These are phyloP conservation scores for Cenchrus americanus DNA, from an alignment of 176 grass and related monocot genomes.

Conservation along the genomic window DNA sequence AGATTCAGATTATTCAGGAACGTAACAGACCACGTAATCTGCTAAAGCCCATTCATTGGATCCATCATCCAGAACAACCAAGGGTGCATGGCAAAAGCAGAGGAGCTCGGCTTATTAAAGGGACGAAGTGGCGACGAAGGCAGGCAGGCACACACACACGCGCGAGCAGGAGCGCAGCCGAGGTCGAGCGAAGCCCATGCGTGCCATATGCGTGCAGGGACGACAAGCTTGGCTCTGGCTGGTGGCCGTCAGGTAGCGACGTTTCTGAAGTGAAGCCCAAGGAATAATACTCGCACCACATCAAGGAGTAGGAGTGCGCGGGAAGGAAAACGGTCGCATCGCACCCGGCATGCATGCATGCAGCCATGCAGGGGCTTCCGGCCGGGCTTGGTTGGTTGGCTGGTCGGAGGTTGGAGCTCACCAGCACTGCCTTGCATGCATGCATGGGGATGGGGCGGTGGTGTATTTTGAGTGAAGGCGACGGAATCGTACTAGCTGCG, in stretches of 20 bases:
- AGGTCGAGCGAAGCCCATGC: not conserved
- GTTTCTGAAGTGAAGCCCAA: not conserved
- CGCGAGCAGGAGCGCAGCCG: too few species aligned
- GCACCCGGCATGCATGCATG: not conserved
- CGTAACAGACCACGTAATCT: too few species aligned
- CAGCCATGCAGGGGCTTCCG: not conserved
- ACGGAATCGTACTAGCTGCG: not conserved
- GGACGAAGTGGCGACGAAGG: too few species aligned
- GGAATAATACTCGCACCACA: not conserved
- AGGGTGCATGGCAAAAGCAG: too few species aligned
- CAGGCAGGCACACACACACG: too few species aligned
- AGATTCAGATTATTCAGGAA: not conserved
- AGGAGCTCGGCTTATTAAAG: too few species aligned
- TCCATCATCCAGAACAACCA: too few species aligned
- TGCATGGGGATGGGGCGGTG: not conserved
- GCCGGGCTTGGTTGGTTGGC: not conserved
- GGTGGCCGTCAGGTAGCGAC: not conserved
- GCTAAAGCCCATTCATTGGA: too few species aligned
- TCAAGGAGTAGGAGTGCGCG: slow-evolving; percentile 8
- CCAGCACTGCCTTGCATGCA: not conserved
- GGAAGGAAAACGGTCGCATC: slow-evolving; percentile 2
- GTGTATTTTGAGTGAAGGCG: slow-evolving; percentile 29
- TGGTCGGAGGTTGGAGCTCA: not conserved
- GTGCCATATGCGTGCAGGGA: not conserved
- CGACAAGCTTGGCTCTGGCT: not conserved